Conservation (phyloP, 345 rosid genomes). For the Aquilaria yunnanensis region DNA sequence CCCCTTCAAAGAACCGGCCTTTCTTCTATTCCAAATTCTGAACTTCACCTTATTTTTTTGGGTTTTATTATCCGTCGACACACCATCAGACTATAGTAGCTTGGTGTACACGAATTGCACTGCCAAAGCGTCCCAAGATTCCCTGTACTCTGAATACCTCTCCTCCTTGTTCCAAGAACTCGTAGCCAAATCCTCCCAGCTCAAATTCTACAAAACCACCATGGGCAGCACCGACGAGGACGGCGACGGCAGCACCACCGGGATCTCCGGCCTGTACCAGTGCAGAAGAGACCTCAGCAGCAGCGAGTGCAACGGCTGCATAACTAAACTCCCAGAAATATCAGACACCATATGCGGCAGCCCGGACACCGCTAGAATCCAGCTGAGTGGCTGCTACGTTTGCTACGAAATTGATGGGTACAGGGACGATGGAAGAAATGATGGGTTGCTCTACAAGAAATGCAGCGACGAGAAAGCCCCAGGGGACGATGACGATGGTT, state of each 20-base stretch:
- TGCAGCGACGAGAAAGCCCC: conserved; percentile 39
- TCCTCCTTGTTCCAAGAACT: conserved; percentile 39
- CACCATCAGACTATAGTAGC: conserved; percentile 32
- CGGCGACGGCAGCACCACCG: conserved; percentile 26
- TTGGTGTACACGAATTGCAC: conserved; percentile 53
- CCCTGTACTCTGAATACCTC: conserved; percentile 32
- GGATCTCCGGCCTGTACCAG: conserved; percentile 60
- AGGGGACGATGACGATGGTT: conserved; percentile 15
- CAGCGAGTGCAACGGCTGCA: conserved; percentile 45
- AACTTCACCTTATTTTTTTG: conserved; percentile 15
- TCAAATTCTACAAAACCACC: conserved; percentile 51
- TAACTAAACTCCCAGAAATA: conserved; percentile 30
- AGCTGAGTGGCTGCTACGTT: conserved; percentile 69
- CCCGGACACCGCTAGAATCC: conserved; percentile 48
- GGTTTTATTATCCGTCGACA: conserved; percentile 9
- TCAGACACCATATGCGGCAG: conserved; percentile 30
- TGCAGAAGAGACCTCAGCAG: conserved; percentile 49
- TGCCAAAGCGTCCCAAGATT: conserved; percentile 4
- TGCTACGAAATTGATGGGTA: conserved; percentile 38
- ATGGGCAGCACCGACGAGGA: conserved; percentile 35
- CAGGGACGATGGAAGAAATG: conserved; percentile 14
- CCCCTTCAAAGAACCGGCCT: conserved; percentile 13
- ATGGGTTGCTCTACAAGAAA: conserved; percentile 36
- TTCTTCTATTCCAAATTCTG: conserved; percentile 18
- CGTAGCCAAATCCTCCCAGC: conserved; percentile 31